Base-by-base conservation (phyloP, 140 eudicot genomes). In the Cichorium intybus region DNA sequence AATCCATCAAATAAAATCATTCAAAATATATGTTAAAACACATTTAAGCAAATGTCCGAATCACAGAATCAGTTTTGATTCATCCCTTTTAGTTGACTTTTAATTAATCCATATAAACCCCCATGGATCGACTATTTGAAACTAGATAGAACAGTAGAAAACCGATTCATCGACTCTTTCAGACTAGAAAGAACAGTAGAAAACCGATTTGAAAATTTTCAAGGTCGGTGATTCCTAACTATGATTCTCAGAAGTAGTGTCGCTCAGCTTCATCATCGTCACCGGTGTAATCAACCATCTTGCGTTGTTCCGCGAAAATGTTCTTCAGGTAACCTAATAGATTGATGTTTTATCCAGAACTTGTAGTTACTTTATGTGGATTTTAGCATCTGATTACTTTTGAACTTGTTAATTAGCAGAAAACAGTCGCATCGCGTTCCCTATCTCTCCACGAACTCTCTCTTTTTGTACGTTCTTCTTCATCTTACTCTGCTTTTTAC, bases 321-420 rank as follows among this genome's bases (percentile, higher is more conserved):
- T 45, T 63, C 72, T 54, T 63, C 78, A 31, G 78, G 78, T 73
- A 64, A 63, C 34, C 60, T 5, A 57, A 46, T 15, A 1, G 21
- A 46, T 68, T 27, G 17, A 0, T 69, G 15, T 37, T 41, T 52
- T 4, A 41, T 46, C 22, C 28, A 9, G 6, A 5, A n/a, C 5
- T 17, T 29, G 4, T 51, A 17, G 2, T 51, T 16, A 20, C 26
- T n/a, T n/a, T 70, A 37, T 22, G n/a, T 37, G 2, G 11, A 45
- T 71, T 61, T 18, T 17, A 26, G 12, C 53, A 3, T 39, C 46
- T 28, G 26, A 20, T 16, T 14, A 23, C 62, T 27, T 62, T 33
- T 62, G 0, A 14, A 35, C 37, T 51, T 41, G 29, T 21, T 18
- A 37, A 52, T 27, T 29, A 10, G 29, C 78, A 73, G 78, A 56